These are phyloP conservation scores for Barnettozyma pratensis DNA, from an alignment of 805 yeast genomes.

Conservation along the genomic window DNA sequence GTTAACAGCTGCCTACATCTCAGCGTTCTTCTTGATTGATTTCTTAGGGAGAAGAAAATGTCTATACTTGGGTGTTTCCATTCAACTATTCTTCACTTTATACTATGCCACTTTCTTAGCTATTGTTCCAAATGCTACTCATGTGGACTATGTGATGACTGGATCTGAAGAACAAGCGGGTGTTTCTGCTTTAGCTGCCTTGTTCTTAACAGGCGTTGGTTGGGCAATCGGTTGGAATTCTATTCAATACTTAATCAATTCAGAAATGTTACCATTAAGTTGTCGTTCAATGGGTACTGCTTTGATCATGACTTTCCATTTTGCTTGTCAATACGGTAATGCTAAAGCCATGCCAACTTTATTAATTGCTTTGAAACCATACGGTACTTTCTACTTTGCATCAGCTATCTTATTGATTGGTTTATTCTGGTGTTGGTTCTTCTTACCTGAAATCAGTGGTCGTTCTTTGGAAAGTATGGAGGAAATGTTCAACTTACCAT, in stretches of 20 bases:
- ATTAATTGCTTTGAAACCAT: conserved; percentile 39
- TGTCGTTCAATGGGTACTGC: conserved; percentile 46
- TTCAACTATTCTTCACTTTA: conserved; percentile 39
- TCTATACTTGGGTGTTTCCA: conserved; percentile 41
- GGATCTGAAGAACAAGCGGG: conserved; percentile 34
- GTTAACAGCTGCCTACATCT: conserved; percentile 40
- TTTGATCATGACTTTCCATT: conserved; percentile 49
- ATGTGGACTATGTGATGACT: conserved; percentile 26
- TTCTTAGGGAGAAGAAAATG: conserved; percentile 46
- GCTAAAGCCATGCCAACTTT: conserved; percentile 50
- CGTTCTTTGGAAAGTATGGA: conserved; percentile 36
- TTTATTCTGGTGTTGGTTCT: conserved; percentile 33
- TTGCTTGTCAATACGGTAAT: conserved; percentile 52
- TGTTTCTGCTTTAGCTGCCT: conserved; percentile 44
- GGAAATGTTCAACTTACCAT: conserved; percentile 39
- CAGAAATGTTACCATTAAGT: conserved; percentile 51
- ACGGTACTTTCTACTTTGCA: conserved; percentile 51
- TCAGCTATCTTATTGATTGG: conserved; percentile 37
- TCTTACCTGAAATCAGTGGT: conserved; percentile 35
- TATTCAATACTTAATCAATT: conserved; percentile 47
- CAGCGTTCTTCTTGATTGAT: conserved; percentile 52
- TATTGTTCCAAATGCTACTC: conserved; percentile 39
- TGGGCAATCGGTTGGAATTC: conserved; percentile 60
- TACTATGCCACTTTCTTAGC: conserved; percentile 43
- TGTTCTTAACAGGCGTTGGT: conserved; percentile 47